Base-by-base conservation (phyloP, 1,139 yeast genomes). In the Saccharomyces uvarum region DNA sequence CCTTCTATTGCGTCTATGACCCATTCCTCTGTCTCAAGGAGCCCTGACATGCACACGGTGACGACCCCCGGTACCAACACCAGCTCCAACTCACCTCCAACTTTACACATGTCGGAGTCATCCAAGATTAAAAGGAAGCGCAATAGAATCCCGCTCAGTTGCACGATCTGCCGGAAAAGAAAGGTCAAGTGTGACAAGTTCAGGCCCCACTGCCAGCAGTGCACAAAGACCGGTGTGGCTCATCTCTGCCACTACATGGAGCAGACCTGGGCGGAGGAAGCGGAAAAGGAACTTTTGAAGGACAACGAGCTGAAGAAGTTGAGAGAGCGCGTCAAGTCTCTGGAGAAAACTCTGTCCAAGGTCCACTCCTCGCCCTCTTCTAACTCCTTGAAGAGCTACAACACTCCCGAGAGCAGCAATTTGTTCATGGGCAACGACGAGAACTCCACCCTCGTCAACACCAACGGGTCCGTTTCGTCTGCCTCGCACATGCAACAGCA, bases 201-300 rank as follows among this genome's bases (percentile, higher is more conserved):
- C 7, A 61, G 70, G 62, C 95, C 95, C 1, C 82, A 83, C 44
- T 86, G 95, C 71, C 81, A 86, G 4, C 79, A 84, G 51, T 86
- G 95, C 73, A 77, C 79, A 53, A 82, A 82, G 70, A 84, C 86
- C 54, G 86, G 88, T 14, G 86, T 86, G 26, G 85, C 86, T 28
- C 90, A 86, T 68, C 71, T 85, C 41, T 86, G 95, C 61, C 82
- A 76, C 58, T 86, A 83, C 65, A 81, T 84, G 63, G 82, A 78
- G 54, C 82, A 82, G 46, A 70, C 75, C n/a, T 79, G 83, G 83
- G 81, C 82, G 2, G 63, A 69, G 61, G 64, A 70, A 57, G 72
- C 70, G 68, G 87, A 67, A 75, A 76, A 56, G 75, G 80, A 67
- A 84, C 84, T 48, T 72, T 80, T 59, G 76, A 67, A 66, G 49